phyloP scores from a whole-genome alignment of 208 protist species.

The Trypanosoma theileri region DNA sequence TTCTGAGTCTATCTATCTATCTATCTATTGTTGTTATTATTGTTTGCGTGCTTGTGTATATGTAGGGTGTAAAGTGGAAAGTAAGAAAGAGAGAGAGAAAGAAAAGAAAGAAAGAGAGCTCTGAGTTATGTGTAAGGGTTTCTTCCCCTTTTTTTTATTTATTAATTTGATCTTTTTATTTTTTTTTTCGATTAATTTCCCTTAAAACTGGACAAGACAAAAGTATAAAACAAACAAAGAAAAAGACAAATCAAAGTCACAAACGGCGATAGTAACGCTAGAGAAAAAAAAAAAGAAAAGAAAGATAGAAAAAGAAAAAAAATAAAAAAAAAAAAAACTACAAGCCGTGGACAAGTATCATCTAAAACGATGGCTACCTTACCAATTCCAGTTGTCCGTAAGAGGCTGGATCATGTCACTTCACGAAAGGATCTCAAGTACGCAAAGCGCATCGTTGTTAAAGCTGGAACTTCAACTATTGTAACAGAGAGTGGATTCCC shows the following conservation, averaged over 20 bases:
- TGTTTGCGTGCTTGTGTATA: conserved; percentile 5
- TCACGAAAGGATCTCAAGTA: conserved; percentile 26
- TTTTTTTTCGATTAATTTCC: too few relatives aligned
- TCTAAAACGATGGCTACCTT: conserved; percentile 11
- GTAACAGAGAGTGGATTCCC: conserved; percentile 47
- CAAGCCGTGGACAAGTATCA: neutral
- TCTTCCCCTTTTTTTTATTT: too few relatives aligned
- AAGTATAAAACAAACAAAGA: too few relatives aligned
- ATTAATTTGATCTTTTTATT: too few relatives aligned
- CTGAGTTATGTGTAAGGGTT: too few relatives aligned
- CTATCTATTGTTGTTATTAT: neutral
- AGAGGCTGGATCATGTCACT: conserved; percentile 14
- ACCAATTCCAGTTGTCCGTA: conserved; percentile 9
- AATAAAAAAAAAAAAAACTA: neutral
- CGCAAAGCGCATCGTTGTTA: conserved; percentile 69
- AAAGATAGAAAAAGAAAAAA: too few relatives aligned
- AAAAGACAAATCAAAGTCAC: too few relatives aligned
- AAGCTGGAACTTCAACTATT: conserved; percentile 66
- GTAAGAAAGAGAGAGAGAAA: neutral
- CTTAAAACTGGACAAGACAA: too few relatives aligned
- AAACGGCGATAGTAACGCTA: too few relatives aligned
- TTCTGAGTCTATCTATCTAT: conserved; percentile 8
- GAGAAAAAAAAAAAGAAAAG: too few relatives aligned
- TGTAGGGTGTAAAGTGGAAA: neutral
- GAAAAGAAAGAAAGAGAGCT: neutral